A percentile compares a stretch with the other conserved stretches of the same genome.
phyloP scores from a whole-genome alignment of 768 basidiomycete genomes.

The Thelephora ganbajun region DNA sequence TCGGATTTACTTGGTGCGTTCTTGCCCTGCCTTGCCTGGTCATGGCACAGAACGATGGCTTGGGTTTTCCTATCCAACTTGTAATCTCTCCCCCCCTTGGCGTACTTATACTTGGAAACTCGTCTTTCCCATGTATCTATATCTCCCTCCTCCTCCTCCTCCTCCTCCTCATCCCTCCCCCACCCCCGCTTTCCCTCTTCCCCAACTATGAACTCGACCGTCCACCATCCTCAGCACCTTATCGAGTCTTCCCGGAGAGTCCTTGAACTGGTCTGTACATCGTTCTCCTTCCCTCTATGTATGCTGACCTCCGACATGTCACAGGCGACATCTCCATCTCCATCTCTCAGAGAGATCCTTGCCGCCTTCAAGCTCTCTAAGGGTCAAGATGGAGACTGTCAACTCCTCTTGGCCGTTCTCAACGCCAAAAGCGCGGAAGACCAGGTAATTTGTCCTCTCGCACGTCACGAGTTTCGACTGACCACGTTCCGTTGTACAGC shows the following conservation, averaged over 20 bases:
- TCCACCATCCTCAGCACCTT: no score
- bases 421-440: slow-evolving; percentile 91
- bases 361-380: slow-evolving; percentile 61
- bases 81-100: no score
- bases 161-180: slow-evolving; percentile 21
- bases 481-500: slow-evolving; percentile 24
- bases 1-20: no score
- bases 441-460: slow-evolving; percentile 38
- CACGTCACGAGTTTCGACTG: slow-evolving; percentile 1
- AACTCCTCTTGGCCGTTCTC: slow-evolving; percentile 81
- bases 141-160: slow-evolving; percentile 4
- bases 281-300: slow-evolving; percentile 1
- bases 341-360: slow-evolving; percentile 74
- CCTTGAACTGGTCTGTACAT: slow-evolving; percentile 29
- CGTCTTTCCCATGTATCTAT: not conserved
- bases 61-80: no score
- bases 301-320: not conserved
- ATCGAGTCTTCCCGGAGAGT: slow-evolving; percentile 33
- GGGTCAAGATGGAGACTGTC: slow-evolving; percentile 77
- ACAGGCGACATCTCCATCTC: no score
- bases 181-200: no score
- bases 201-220: no score
- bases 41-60: no score
- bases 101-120: slow-evolving; percentile 3
- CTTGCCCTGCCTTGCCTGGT: no score